Base-by-base conservation (phyloP, 371 early-diverging fungal species). In the Mycotypha africana region DNA sequence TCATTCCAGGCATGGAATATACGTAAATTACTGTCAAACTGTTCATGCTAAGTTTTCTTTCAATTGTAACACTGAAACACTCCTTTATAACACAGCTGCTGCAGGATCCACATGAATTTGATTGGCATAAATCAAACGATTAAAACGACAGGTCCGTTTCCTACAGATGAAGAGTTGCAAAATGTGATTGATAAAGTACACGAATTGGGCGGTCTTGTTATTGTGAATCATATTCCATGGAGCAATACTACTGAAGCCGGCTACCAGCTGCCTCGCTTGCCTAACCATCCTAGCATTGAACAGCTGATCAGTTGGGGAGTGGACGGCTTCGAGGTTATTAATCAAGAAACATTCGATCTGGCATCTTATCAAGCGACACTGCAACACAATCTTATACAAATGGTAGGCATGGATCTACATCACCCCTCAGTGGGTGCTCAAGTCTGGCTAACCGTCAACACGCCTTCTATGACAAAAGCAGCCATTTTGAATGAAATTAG, bases 201-300 rank as follows among this genome's bases (percentile, higher is more conserved):
- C 56, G 70, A 60, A 23, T 45, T 86, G 28, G 89, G 89, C 24
- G 89, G 89, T 0, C 38, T 88, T 11, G 89, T 84, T 3, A 82
- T 86, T 45, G 85, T 87, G 22, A 88, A 88, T 62, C 89, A 88
- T 60, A 88, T 88, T 38, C 85, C 85, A 0, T 88, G 88, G 88
- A 83, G 84, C 45, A 85, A 85, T 51, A 62, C 78, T 6, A 86
- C 84, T 38, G 78, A 79, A 54, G 58, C 44, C 20, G 71, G 76
- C 5, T 84, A 81, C 58, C 58, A 81, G 36, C 54, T 64, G 6
- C 68, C 83, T 1, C 61, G 82, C 20, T 62, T 88, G 41, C 85
- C 84, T 0, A 57, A 78, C 32, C 83, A 86, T 40, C 88, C 86
- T 2, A 66, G 80, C 9, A 69, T 84, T 19, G 75, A 76, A 20